Evolutionary conservation across 2,329 filamentous ascomycete genomes (phyloP).

Genomic region (Aureobasidium namibiae): DNA sequence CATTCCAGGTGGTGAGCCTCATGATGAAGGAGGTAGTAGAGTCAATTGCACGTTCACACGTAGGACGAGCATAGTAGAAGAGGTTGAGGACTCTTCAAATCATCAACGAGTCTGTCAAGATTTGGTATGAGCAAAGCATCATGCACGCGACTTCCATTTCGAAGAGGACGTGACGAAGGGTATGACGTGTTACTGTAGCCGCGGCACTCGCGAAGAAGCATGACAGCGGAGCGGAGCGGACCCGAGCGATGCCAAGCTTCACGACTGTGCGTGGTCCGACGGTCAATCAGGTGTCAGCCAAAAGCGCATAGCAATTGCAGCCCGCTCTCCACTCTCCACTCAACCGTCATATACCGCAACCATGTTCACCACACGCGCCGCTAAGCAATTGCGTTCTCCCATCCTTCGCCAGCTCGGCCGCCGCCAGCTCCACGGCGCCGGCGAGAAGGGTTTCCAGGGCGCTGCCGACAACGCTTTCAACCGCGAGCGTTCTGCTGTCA

Average conservation of each 20-base stretch:
- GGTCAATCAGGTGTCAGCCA: conserved; percentile 7
- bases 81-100: background rate
- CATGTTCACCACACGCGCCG: conserved; percentile 15
- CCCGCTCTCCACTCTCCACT: background rate
- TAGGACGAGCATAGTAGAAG: background rate
- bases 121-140: background rate
- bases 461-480: conserved; percentile 82
- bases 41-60: background rate
- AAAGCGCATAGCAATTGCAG: background rate
- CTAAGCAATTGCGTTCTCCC: conserved; percentile 18
- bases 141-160: background rate
- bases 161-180: background rate
- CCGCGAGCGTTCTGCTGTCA: conserved; percentile 81
- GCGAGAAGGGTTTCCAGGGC: conserved; percentile 39
- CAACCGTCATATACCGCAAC: conserved; percentile 4
- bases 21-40: conserved; percentile 19
- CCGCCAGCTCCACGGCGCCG: conserved; percentile 17
- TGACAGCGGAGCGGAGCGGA: background rate
- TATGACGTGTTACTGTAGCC: background rate
- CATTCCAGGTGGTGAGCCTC: conserved; percentile 38
- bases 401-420: conserved; percentile 22
- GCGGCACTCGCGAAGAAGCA: background rate
- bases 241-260: background rate
- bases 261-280: background rate
- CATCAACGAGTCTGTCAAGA: background rate